Conservation (phyloP, 257 asterid species). For the Solanum phureja region DNA sequence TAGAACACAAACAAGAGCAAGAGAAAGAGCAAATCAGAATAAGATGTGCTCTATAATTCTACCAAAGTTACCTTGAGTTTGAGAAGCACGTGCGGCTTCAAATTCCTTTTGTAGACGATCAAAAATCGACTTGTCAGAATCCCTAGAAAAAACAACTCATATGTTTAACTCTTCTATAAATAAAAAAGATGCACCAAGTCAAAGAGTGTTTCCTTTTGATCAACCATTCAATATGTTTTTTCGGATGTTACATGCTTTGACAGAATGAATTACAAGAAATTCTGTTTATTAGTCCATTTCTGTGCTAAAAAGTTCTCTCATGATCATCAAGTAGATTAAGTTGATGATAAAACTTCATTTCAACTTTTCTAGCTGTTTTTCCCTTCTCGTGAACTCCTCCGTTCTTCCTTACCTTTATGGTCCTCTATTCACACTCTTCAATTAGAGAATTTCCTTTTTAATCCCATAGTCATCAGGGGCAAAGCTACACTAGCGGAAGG, state of each 20-base stretch:
- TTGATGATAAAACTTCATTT: not conserved
- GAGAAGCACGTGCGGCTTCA: conserved; percentile 80
- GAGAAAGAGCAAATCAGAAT: not conserved
- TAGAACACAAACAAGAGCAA: not conserved
- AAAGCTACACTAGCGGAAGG: not conserved
- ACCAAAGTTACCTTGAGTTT: conserved; percentile 64
- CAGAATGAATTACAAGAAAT: not conserved
- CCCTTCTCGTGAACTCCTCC: not conserved
- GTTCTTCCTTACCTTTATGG: not conserved
- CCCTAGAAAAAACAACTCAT: conserved; percentile 35
- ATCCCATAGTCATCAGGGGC: not conserved
- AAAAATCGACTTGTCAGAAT: conserved; percentile 82
- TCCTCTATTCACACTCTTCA: not conserved
- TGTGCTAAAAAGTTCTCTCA: not conserved
- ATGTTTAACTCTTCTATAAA: not conserved
- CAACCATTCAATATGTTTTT: not conserved
- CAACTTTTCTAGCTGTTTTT: not conserved
- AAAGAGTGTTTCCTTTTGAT: not conserved
- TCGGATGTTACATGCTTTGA: not conserved
- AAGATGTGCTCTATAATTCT: not conserved
- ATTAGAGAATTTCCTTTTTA: not conserved
- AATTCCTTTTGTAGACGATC: conserved; percentile 89
- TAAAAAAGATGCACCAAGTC: not conserved
- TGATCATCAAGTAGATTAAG: not conserved
- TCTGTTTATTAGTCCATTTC: not conserved